Conservation (phyloP, 768 basidiomycete genomes). For the Paxillus ammoniavirescens region DNA sequence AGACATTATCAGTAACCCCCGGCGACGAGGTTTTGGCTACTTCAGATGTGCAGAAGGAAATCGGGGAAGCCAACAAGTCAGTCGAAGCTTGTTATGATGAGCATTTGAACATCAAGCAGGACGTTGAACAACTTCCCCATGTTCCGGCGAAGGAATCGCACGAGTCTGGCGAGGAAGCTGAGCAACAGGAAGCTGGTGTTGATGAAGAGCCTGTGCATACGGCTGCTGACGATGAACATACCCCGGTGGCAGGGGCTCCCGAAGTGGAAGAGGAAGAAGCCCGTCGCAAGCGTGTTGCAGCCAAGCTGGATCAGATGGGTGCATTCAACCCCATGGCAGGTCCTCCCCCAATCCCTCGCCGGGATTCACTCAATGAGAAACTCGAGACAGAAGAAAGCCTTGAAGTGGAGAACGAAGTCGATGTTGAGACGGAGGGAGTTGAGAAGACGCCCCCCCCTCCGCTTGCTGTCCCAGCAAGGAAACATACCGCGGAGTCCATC, state of each 20-base stretch:
- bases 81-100: neutral
- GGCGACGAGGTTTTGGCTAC: slow-evolving; percentile 1
- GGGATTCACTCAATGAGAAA: slow-evolving; percentile 13
- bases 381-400: slow-evolving; percentile 4
- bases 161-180: slow-evolving; percentile 6
- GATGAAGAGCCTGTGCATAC: slow-evolving; percentile 5
- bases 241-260: neutral
- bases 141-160: slow-evolving; percentile 3
- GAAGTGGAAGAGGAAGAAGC: slow-evolving; percentile 41
- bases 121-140: neutral
- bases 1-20: neutral
- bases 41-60: slow-evolving; percentile 14
- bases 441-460: slow-evolving; percentile 20
- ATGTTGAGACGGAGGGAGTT: slow-evolving; percentile 25
- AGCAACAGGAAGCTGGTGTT: slow-evolving; percentile 1
- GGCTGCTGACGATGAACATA: slow-evolving; percentile 1
- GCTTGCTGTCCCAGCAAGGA: slow-evolving; percentile 21
- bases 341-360: slow-evolving; percentile 26
- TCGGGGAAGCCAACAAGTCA: slow-evolving; percentile 3
- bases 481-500: slow-evolving; percentile 14
- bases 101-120: neutral
- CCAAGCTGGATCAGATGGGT: slow-evolving; percentile 60
- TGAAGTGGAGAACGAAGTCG: slow-evolving; percentile 22
- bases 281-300: slow-evolving; percentile 57
- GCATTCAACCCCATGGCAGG: slow-evolving; percentile 54